Base-by-base conservation (phyloP, 495 filamentous ascomycete species). In the Chaetomium fimeti region DNA sequence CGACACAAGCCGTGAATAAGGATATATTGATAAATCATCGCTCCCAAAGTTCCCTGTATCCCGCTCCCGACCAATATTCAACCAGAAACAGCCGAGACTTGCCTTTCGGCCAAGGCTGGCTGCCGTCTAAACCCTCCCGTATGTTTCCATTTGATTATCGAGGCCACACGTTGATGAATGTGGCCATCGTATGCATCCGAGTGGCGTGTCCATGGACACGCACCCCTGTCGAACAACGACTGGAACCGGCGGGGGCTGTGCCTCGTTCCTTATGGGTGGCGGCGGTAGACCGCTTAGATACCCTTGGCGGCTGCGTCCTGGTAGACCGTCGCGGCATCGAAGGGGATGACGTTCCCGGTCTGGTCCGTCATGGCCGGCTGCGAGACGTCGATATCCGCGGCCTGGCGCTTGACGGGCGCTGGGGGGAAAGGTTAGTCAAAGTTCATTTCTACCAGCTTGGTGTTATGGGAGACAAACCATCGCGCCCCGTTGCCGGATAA, bases 281-380 rank as follows among this genome's bases (percentile, higher is more conserved):
- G 28, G 12, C 28, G 27, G 45, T 8, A 0, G 45, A 36, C 9
- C 45, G 42, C 60, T 71, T 74, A 75, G 54, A 71, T 22, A 53
- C 72, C 74, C 48, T 66, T 67, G 55, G 64, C 66, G 20, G 47
- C 53, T 18, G 61, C 66, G 52, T 62, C 74, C 57, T 75, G 66
- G 71, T 72, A 69, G 54, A 82, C 78, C 42, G 69, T 69, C 42
- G 68, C 64, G 45, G 75, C 22, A 64, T 77, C 67, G 55, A 81
- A 82, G 29, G 72, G 72, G 12, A 80, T 32, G 38, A 76, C 75
- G 24, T 79, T 75, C 43, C 79, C 79, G 25, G 42, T 60, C 0
- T 51, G 57, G 62, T 82, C 76, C 57, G 78, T 71, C 74, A 82
- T 74, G 63, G 76, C 71, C 25, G 74, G 69, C 9, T 63, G 64